phyloP scores from a whole-genome alignment of 176 grass and related monocot genomes.

The Raddia guianensis region DNA sequence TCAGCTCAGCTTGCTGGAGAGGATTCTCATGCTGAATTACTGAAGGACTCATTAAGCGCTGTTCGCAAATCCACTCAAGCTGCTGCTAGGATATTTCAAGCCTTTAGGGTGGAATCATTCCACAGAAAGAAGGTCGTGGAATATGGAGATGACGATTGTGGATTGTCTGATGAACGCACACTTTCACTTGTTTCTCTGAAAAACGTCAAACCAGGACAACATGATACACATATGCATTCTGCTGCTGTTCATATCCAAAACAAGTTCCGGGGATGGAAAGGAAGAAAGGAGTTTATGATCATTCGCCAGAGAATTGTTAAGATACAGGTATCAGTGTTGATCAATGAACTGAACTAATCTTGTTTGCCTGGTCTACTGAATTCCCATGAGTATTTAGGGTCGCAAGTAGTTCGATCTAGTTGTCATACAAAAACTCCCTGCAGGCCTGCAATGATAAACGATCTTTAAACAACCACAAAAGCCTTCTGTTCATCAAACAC shows the following conservation, averaged over 20 bases:
- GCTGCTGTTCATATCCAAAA: constrained; percentile 86
- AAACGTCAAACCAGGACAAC: constrained; percentile 51
- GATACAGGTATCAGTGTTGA: constrained; percentile 58
- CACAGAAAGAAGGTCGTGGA: constrained; percentile 91
- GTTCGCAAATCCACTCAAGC: constrained; percentile 83
- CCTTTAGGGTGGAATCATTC: constrained; percentile 92
- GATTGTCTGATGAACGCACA: constrained; percentile 71
- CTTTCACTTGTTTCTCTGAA: constrained; percentile 83
- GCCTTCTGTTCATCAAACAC: neutral
- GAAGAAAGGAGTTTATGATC: constrained; percentile 81
- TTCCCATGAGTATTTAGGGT: neutral
- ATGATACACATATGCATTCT: constrained; percentile 62
- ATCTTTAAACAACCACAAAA: constrained; percentile 1
- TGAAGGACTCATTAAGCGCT: constrained; percentile 71
- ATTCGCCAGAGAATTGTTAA: constrained; percentile 86
- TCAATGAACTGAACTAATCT: neutral
- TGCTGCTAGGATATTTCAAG: constrained; percentile 91
- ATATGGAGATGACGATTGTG: constrained; percentile 75
- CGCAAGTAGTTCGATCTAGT: neutral
- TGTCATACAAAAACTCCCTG: neutral
- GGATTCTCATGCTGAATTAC: constrained; percentile 54
- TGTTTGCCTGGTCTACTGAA: neutral
- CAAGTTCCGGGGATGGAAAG: constrained; percentile 90
- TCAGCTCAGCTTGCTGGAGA: constrained; percentile 39
- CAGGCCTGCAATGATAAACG: neutral